Percentiles rank a stretch among this genome's conserved stretches.
These are phyloP conservation scores for Vitis amurensis DNA, from an alignment of 164 flowering plant species.

Conservation along the genomic window DNA sequence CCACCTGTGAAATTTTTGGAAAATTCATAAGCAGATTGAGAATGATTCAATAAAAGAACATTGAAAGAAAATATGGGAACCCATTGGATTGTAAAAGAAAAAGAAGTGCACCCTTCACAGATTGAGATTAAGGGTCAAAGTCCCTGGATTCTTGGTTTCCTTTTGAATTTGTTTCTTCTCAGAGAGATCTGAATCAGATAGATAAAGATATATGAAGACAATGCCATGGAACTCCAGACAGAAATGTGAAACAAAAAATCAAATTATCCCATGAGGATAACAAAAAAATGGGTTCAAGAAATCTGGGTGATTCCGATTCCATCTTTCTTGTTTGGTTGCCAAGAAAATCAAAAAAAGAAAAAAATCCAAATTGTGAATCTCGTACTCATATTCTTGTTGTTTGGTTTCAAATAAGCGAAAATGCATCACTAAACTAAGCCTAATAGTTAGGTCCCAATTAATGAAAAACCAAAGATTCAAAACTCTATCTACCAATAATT, in stretches of 20 bases:
- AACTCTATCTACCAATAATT: too few species aligned
- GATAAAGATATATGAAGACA: too few species aligned
- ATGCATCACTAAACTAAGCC: too few species aligned
- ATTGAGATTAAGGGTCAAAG: neutral
- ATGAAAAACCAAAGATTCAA: too few species aligned
- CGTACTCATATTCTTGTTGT: too few species aligned
- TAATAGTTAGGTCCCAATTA: too few species aligned
- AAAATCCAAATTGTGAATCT: too few species aligned
- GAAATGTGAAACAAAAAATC: neutral
- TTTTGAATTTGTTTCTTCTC: neutral
- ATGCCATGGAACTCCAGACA: neutral
- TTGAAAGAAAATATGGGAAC: neutral
- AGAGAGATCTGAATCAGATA: slow-evolving; percentile 8
- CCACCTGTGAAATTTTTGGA: slow-evolving; percentile 14
- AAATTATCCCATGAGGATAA: neutral
- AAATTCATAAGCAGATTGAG: neutral
- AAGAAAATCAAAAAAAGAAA: too few species aligned
- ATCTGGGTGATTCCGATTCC: too few species aligned
- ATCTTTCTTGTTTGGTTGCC: too few species aligned
- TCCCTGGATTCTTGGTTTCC: slow-evolving; percentile 5
- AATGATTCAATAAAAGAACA: neutral
- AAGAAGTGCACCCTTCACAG: slow-evolving; percentile 1
- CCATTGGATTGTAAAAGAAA: neutral
- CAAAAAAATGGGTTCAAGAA: neutral
- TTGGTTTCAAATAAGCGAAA: too few species aligned